Conservation (phyloP, 805 yeast genomes). For the Lipomyces kockii region DNA sequence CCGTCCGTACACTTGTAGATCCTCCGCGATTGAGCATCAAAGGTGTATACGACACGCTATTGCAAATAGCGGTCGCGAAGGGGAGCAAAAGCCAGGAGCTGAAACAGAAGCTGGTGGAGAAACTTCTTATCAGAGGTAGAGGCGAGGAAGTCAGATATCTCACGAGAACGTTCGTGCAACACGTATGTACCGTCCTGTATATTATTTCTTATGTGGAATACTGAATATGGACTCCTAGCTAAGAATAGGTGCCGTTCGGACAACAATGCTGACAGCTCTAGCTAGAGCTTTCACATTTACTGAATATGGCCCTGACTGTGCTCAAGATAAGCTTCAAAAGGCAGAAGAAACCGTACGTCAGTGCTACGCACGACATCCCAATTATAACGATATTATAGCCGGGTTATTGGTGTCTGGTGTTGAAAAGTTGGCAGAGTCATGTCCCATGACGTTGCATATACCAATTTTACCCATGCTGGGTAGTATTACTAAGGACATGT, state of each 20-base stretch:
- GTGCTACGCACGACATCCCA: constrained; percentile 39
- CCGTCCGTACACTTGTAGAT: constrained; percentile 33
- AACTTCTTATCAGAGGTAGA: constrained; percentile 32
- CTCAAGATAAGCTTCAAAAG: constrained; percentile 9
- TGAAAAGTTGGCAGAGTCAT: constrained; percentile 12
- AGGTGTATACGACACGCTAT: constrained; percentile 33
- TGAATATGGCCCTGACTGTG: background rate
- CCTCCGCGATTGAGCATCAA: constrained; percentile 34
- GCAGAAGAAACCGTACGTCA: constrained; percentile 36
- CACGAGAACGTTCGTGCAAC: constrained; percentile 36
- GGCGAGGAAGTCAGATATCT: constrained; percentile 39
- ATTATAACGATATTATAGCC: constrained; percentile 30
- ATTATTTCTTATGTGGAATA: background rate
- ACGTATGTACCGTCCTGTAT: constrained; percentile 16
- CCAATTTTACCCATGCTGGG: constrained; percentile 41
- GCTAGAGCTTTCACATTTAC: constrained; percentile 36
- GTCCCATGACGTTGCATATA: constrained; percentile 36
- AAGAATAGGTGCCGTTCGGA: constrained; percentile 39
- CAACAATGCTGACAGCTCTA: constrained; percentile 38
- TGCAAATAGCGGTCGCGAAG: constrained; percentile 34
- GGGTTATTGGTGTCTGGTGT: constrained; percentile 26
- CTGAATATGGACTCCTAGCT: constrained; percentile 7
- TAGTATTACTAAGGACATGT: constrained; percentile 38
- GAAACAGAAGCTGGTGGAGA: constrained; percentile 34
- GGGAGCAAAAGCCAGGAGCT: constrained; percentile 36